phyloP scores from a whole-genome alignment of 495 filamentous ascomycete genomes.

The Lepraria neglecta region DNA sequence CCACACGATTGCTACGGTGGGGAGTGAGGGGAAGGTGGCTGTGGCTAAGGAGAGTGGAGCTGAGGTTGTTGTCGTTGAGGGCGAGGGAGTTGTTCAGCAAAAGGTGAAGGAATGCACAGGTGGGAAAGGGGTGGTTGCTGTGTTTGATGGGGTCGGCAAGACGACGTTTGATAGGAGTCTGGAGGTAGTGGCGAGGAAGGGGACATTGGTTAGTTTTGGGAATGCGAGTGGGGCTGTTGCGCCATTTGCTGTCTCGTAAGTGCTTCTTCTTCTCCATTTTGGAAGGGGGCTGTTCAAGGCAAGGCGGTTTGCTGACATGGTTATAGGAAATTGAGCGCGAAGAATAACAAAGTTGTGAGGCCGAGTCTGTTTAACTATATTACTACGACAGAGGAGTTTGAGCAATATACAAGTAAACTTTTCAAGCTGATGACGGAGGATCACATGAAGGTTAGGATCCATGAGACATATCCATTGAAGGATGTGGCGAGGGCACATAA shows the following conservation, averaged over 20 bases:
- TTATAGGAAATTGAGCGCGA: slow-evolving; percentile 52
- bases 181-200: slow-evolving; percentile 72
- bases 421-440: slow-evolving; percentile 63
- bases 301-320: slow-evolving; percentile 1
- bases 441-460: slow-evolving; percentile 66
- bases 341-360: slow-evolving; percentile 74
- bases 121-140: slow-evolving; percentile 64
- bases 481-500: slow-evolving; percentile 68
- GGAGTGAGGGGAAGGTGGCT: slow-evolving; percentile 63
- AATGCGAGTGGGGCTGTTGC: slow-evolving; percentile 81
- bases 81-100: slow-evolving; percentile 57
- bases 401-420: slow-evolving; percentile 64
- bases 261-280: slow-evolving; percentile 21
- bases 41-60: slow-evolving; percentile 64
- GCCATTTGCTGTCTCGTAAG: slow-evolving; percentile 61
- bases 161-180: slow-evolving; percentile 80
- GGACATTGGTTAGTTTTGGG: slow-evolving; percentile 78
- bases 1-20: slow-evolving; percentile 76
- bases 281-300: background rate
- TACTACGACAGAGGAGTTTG: slow-evolving; percentile 66
- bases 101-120: slow-evolving; percentile 64
- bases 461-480: slow-evolving; percentile 74
- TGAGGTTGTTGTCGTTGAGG: slow-evolving; percentile 62
- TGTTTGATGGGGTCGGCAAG: slow-evolving; percentile 88
- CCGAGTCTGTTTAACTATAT: slow-evolving; percentile 73